phyloP scores from a whole-genome alignment of 495 filamentous ascomycete species.

The Aspergillus homomorphus region DNA sequence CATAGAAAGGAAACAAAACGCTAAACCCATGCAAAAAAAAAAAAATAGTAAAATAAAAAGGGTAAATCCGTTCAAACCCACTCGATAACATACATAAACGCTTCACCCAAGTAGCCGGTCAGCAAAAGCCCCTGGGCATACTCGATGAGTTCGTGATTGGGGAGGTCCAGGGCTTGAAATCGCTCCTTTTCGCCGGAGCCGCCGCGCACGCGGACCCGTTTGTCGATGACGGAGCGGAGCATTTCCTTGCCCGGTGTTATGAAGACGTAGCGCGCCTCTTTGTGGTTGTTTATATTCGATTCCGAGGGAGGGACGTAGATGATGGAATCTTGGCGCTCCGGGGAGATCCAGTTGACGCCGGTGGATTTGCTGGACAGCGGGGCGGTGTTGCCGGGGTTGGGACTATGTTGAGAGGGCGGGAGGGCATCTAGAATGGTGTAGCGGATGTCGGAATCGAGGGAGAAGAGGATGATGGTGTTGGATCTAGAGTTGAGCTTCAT shows the following conservation, averaged over 20 bases:
- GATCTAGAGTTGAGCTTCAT: constrained; percentile 28
- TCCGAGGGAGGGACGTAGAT: constrained; percentile 16
- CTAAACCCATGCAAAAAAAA: too few relatives aligned
- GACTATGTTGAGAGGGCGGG: background rate
- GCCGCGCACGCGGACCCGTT: constrained; percentile 22
- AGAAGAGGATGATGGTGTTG: constrained; percentile 33
- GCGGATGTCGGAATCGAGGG: constrained; percentile 27
- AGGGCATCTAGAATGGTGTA: constrained; percentile 15
- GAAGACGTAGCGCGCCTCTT: constrained; percentile 21
- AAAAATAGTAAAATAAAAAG: too few relatives aligned
- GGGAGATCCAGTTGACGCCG: constrained; percentile 24
- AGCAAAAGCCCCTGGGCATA: constrained; percentile 31
- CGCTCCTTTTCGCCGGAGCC: constrained; percentile 22
- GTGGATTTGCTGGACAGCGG: constrained; percentile 8
- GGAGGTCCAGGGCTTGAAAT: constrained; percentile 18
- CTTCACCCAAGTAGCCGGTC: constrained; percentile 25
- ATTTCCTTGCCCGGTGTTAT: constrained; percentile 30
- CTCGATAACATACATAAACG: constrained; percentile 35
- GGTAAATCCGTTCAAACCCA: constrained; percentile 22
- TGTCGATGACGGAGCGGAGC: constrained; percentile 26
- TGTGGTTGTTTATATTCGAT: background rate
- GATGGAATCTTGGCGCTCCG: constrained; percentile 25
- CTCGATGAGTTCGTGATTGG: constrained; percentile 29
- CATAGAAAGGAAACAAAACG: too few relatives aligned
- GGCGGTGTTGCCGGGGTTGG: constrained; percentile 9